Evolutionary conservation across 257 asterid species (phyloP).

Genomic region (Solanum pennellii): DNA sequence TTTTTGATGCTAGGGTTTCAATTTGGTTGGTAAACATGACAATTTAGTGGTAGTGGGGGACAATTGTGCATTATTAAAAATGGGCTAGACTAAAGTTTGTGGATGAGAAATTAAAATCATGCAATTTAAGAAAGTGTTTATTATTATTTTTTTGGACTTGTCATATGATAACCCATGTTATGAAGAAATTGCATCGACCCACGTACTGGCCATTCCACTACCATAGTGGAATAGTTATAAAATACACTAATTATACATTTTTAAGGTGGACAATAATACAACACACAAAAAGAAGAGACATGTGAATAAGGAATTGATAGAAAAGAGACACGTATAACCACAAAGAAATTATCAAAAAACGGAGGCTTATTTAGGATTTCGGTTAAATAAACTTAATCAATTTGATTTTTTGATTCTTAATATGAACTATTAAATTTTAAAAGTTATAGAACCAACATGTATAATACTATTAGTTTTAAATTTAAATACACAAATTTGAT

Average conservation of each 20-base stretch:
- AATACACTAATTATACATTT: background rate
- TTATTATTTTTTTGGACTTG: background rate
- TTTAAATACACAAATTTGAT: no score
- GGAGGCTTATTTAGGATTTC: accelerated
- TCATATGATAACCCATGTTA: background rate
- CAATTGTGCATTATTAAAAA: background rate
- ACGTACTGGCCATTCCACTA: background rate
- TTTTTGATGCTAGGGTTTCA: background rate
- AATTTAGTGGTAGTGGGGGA: background rate
- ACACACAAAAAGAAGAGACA: background rate
- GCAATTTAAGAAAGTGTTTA: background rate
- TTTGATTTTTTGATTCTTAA: no score
- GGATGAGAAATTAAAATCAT: background rate
- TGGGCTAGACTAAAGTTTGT: background rate
- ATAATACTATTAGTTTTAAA: no score
- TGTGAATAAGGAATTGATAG: background rate
- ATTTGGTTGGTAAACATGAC: background rate
- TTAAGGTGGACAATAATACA: background rate
- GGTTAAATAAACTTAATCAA: no score
- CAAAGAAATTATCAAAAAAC: no score
- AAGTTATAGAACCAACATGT: no score
- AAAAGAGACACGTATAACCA: background rate
- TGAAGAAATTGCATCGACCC: background rate
- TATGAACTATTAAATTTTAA: no score
- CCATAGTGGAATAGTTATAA: background rate